Evolutionary conservation across 129 eudicot species (phyloP), one percentile per base, ranked within the genome.

Genomic region (Pittosporum tobira): DNA sequence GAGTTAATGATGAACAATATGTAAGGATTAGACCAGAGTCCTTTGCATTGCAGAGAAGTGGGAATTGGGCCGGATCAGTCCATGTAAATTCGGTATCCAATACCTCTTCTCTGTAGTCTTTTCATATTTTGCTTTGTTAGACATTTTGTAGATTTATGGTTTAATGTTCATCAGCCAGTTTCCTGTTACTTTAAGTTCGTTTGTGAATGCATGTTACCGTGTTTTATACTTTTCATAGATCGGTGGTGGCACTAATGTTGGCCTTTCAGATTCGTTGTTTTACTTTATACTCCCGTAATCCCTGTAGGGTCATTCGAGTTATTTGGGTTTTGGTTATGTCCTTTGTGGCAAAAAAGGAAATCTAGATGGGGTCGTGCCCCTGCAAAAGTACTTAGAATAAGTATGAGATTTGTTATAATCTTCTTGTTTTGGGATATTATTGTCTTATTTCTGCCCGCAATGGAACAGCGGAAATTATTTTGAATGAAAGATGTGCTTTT

Each of bases 11-110:
- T 44, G 66, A 73, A 69, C 60, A 73, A 72, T 37, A 36, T 69
- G 77, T 78, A 73, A 65, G 71, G 64, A 52, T 68, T 57, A 59
- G 54, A 57, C 36, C 54, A 29, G 70, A 65, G 76, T 55, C 61
- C 19, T 61, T 48, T 49, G 76, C 66, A 55, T 66, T 57, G 67
- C 45, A 54, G 63, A 50, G 64, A 43, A 24, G 12, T 30, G 37
- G 47, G 57, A 55, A 38, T 36, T 13, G 57, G 62, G 55, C 20
- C 29, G 21, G 59, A 64, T 36, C 21, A 25, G 29, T 50, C 37
- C 30, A 48, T 70, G 76, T 36, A 30, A 47, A 53, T 34, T 66
- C 67, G 71, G 71, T 54, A 24, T 34, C 67, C 28, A 26, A 24
- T 46, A 36, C 75, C 23, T 50, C 48, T 68, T 53, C 16, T 70